Percentiles rank a stretch among this genome's conserved stretches.
Evolutionary conservation across 768 basidiomycete species (phyloP).

Genomic region (Plicaturopsis crispa): DNA sequence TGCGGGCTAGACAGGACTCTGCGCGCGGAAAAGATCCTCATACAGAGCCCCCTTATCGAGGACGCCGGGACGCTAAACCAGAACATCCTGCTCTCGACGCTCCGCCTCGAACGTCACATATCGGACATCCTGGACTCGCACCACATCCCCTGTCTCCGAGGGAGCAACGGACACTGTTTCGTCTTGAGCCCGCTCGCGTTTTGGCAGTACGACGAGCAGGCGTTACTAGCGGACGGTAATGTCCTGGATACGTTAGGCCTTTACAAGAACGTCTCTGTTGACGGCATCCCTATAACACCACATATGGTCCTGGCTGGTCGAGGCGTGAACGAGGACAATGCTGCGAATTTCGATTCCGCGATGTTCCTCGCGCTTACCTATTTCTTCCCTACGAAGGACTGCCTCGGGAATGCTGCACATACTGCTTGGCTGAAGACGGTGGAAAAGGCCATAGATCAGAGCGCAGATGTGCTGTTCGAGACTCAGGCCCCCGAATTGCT

Average conservation of each 20-base stretch:
- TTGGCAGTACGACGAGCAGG: constrained; percentile 58
- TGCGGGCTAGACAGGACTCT: constrained; percentile 65
- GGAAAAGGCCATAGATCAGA: constrained; percentile 28
- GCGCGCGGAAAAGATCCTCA: constrained; percentile 70
- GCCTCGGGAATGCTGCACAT: constrained; percentile 56
- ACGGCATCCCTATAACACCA: constrained; percentile 58
- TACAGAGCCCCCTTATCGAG: constrained; percentile 45
- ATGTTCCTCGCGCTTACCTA: constrained; percentile 74
- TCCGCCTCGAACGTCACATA: constrained; percentile 54
- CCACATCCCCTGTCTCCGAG: constrained; percentile 46
- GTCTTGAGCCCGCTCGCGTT: constrained; percentile 69
- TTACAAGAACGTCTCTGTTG: constrained; percentile 46
- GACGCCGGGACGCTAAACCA: constrained; percentile 51
- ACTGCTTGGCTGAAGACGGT: constrained; percentile 56
- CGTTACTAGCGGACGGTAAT: constrained; percentile 44
- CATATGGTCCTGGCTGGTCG: constrained; percentile 75
- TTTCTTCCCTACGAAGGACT: constrained; percentile 73
- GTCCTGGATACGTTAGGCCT: constrained; percentile 52
- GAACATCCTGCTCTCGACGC: constrained; percentile 53
- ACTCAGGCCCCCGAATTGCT: constrained; percentile 35
- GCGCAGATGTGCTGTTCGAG: constrained; percentile 28
- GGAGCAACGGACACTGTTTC: constrained; percentile 49
- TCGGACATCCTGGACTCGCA: constrained; percentile 35
- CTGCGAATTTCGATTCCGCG: constrained; percentile 52
- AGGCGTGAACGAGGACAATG: constrained; percentile 43